Conservation (phyloP, 805 yeast species). For the Lipomyces chichibuensis region DNA sequence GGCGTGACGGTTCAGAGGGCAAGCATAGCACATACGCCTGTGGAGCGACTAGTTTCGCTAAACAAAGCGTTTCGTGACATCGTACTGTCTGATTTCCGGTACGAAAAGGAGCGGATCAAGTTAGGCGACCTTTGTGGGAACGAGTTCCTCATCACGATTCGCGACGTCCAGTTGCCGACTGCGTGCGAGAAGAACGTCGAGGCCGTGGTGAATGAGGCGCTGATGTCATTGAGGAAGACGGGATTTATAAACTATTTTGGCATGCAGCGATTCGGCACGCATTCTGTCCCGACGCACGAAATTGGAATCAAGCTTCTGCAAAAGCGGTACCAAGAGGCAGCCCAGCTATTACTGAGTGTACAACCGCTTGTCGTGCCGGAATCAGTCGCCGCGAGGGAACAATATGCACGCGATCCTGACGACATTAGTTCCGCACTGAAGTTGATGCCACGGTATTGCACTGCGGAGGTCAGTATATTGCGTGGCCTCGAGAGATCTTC, state of each 20-base stretch:
- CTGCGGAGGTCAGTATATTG: conserved; percentile 80
- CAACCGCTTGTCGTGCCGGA: conserved; percentile 81
- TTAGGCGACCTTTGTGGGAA: conserved; percentile 89
- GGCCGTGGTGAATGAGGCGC: conserved; percentile 54
- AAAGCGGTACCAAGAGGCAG: conserved; percentile 80
- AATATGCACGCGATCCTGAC: conserved; percentile 46
- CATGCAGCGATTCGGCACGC: conserved; percentile 98
- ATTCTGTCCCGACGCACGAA: conserved; percentile 86
- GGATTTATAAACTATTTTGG: conserved; percentile 96
- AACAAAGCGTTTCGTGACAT: conserved; percentile 79
- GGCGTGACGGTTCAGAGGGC: conserved; percentile 90
- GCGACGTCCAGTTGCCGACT: conserved; percentile 57
- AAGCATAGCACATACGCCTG: conserved; percentile 67
- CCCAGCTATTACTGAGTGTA: conserved; percentile 75
- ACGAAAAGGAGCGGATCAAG: conserved; percentile 61
- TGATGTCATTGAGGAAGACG: conserved; percentile 58
- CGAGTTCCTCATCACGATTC: conserved; percentile 80
- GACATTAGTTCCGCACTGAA: conserved; percentile 68
- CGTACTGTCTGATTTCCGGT: conserved; percentile 75
- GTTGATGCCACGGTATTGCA: conserved; percentile 83
- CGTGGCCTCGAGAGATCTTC: conserved; percentile 58
- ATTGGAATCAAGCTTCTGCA: conserved; percentile 74
- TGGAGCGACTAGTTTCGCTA: conserved; percentile 73
- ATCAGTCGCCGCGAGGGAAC: conserved; percentile 50
- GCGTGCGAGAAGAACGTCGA: conserved; percentile 48